These are phyloP conservation scores for Aspergillus nanangensis DNA, from an alignment of 495 filamentous ascomycete species.

Conservation along the genomic window DNA sequence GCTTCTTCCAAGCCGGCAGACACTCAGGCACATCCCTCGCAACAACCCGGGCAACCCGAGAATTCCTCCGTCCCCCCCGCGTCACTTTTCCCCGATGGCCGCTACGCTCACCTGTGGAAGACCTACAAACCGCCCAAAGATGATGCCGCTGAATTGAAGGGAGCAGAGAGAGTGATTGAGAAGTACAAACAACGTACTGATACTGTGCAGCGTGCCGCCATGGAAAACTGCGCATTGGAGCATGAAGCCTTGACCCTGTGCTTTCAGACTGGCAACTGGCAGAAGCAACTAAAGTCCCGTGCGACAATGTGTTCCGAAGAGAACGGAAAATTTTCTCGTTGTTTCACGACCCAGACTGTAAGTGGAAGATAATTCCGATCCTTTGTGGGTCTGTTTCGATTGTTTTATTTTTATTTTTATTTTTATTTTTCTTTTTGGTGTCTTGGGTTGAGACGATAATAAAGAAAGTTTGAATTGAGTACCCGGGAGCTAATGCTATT, in stretches of 20 bases:
- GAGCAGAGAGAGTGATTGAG: slow-evolving; percentile 73
- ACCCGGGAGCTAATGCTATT: no score
- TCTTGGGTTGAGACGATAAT: no score
- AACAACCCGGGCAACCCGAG: slow-evolving; percentile 8
- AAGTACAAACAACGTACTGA: slow-evolving; percentile 77
- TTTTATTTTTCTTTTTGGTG: no score
- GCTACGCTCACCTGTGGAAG: slow-evolving; percentile 92
- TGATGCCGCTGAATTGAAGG: slow-evolving; percentile 48
- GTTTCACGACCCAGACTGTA: slow-evolving; percentile 78
- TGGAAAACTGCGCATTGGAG: slow-evolving; percentile 92
- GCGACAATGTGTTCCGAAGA: slow-evolving; percentile 72
- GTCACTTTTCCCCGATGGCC: slow-evolving; percentile 71
- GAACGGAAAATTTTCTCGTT: slow-evolving; percentile 67
- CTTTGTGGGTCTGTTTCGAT: no score
- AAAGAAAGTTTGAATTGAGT: no score
- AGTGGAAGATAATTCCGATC: slow-evolving; percentile 19
- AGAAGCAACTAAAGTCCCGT: slow-evolving; percentile 39
- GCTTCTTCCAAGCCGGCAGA: slow-evolving; percentile 11
- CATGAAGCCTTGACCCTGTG: slow-evolving; percentile 71
- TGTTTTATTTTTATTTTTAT: no score
- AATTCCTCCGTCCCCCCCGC: slow-evolving; percentile 45
- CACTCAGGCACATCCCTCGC: slow-evolving; percentile 14
- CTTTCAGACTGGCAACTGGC: slow-evolving; percentile 60
- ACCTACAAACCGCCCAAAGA: slow-evolving; percentile 67
- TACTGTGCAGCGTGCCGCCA: slow-evolving; percentile 71